Evolutionary conservation across 2,329 filamentous ascomycete genomes (phyloP), one percentile per base, ranked within the genome.

Genomic region (Gnomoniopsis sp.): DNA sequence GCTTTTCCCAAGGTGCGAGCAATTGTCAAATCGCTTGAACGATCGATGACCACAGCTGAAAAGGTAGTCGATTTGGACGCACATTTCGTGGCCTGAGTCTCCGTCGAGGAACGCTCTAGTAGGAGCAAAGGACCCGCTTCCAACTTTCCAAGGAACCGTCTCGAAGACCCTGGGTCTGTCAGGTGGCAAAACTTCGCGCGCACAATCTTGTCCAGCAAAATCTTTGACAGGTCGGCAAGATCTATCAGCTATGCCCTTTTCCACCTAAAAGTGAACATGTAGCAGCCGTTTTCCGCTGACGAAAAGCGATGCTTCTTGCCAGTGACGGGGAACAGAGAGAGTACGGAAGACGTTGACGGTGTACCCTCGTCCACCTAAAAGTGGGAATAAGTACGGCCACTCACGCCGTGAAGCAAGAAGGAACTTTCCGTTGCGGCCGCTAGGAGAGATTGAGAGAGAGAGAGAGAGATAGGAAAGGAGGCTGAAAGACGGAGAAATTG

Each of bases 21-120:
- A 69, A 50, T 64, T 65, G 55, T 68, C 62, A 55, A 67, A 64
- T 48, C 61, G 62, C 53, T 62, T 62, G 58, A 69, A 67, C 57
- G 60, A 58, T 34, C 65, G 63, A 57, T 69, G 67, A 26, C 62
- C 63, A 59, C 67, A 69, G 17, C 34, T 57, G 53, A 60, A 69
- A 30, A 67, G 52, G 43, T 38, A 55, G 62, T 68, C 64, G 57
- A 64, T 48, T 48, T 69, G 67, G 10, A 51, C 44, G 53, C 67
- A 68, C 67, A 69, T 69, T 10, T 6, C n/a, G 38, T 12, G 43
- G 21, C 43, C 43, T 15, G 23, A 2, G 2, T 51, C 30, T 47
- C n/a, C 48, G 30, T 10, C 23, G 10, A 19, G 26, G 6, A 10
- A 6, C 14, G 4, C 38, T 12, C 14, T 3, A 41, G n/a, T n/a